Evolutionary conservation across 2,329 filamentous ascomycete genomes (phyloP), one percentile per base, ranked within the genome.

Genomic region (Diaporthe capsici): DNA sequence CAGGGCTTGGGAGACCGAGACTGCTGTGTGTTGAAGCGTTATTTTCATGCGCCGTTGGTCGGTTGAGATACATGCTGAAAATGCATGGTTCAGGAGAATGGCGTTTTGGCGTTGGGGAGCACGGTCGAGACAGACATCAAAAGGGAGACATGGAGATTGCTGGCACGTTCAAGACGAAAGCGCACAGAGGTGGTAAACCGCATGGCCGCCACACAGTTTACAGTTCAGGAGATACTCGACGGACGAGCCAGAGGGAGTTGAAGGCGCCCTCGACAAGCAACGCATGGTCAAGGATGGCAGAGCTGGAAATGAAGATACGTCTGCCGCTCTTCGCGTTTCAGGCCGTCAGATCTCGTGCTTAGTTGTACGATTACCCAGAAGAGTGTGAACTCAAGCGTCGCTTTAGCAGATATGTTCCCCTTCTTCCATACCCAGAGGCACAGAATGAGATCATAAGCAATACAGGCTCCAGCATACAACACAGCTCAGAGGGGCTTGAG

Each of bases 41-140:
- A n/a, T 28, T 42, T 70, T 28, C 47, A 15, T 22, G 65, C 47
- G 65, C n/a, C 34, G 49, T 22, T 55, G 65, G 49, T 34, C 12
- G 49, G 31, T 42, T 42, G 49, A 70, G 49, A 39, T 37, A 13
- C 49, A 28, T 28, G 65, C 47, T 53, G n/a, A 20, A 53, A 28
- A 39, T 25, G 65, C 49, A 70, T 55, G 47, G 49, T 17, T n/a
- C 47, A 25, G 55, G 37, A 49, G 47, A 60, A 75, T 49, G 74
- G 74, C 70, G 74, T 75, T 49, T 73, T 61, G 74, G 74, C 70
- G 74, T 75, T 73, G 71, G 71, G 60, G 58, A 25, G 22, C 58
- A 60, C 17, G 44, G 53, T 68, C 17, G 53, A 73, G 34, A 60
- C 67, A 55, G 42, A 65, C 31, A 70, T 63, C 61, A 73, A 60